Conservation (phyloP, 1,284 basidiomycete genomes). For the Kalmanozyma brasiliensis region DNA sequence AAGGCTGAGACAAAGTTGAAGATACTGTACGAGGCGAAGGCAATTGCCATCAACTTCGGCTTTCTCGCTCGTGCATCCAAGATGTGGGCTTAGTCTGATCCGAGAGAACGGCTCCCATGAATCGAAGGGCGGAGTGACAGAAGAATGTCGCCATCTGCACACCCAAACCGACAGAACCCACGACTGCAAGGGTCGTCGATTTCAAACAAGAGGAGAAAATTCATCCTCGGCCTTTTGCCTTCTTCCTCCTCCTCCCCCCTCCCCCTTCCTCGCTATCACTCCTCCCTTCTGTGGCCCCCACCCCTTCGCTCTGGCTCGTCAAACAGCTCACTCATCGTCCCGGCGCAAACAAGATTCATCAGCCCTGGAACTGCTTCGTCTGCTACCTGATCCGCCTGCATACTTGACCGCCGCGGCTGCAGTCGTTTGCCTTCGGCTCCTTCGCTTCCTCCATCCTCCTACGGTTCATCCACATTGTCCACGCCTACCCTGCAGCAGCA, state of each 20-base stretch:
- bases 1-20: conserved; percentile 8
- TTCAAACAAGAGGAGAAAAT: conserved; percentile 4
- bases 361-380: neutral
- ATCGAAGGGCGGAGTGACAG: neutral
- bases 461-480: conserved; percentile 9
- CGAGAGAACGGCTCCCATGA: conserved; percentile 6
- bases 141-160: neutral
- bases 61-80: neutral
- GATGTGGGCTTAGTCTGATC: too few species aligned
- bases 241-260: conserved; percentile 7
- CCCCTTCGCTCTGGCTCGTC: neutral
- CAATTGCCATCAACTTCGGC: neutral
- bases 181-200: conserved; percentile 39
- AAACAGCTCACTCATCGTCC: neutral
- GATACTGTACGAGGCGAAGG: neutral
- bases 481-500: conserved; percentile 5
- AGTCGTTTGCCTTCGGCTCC: conserved; percentile 6
- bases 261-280: neutral
- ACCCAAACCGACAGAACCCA: neutral
- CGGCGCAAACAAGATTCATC: neutral
- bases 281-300: neutral
- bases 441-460: conserved; percentile 2
- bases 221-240: neutral
- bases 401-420: conserved; percentile 3
- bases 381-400: neutral